Evolutionary conservation across 257 asterid species (phyloP), one percentile per base, ranked within the genome.

Genomic region (Fraxinus anomala): DNA sequence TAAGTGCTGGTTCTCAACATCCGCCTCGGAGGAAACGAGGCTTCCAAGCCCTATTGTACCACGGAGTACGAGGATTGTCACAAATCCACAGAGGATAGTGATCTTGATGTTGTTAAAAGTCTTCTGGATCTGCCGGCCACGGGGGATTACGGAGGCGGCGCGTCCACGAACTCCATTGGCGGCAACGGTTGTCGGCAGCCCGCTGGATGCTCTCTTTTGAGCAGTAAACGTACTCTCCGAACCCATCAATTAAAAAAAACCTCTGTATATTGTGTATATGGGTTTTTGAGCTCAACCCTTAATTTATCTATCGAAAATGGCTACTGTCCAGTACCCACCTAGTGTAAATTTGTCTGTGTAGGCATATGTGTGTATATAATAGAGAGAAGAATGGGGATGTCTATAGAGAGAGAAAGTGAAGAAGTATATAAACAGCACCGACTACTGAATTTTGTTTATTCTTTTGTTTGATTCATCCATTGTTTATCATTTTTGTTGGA

Each of bases 11-110:
- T 83, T 90, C 74, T 86, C 92, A 1, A 92, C 88, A 2, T 94
- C 98, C 3, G 94, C 85, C 73, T 89, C 94, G 40, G 86, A 54
- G 34, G 97, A 83, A 4, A 80, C 85, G 70, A 94, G 92, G 82
- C 73, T 87, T 21, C 96, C 91, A 79, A 94, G 74, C 28, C 98
- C 97, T 74, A 92, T 91, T 10, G 98, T 94, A 74, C 98, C 98
- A 11, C 97, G 96, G 6, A 94, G 89, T 5, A 94, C 98, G 30
- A 94, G 89, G 76, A 92, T 89, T 13, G 98, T 94, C 75, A 94
- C 92, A 73, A 94, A 87, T 80, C 97, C 97, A 76, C 98, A 94
- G 65, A 94, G 87, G 26, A 94, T 59, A 0, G 98, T 94, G 82
- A 94, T 91, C 86, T 92, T 94, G 49, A 94, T 61, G 44, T 87